phyloP scores from a whole-genome alignment of 805 yeast genomes.

The Kodamaea laetipori region DNA sequence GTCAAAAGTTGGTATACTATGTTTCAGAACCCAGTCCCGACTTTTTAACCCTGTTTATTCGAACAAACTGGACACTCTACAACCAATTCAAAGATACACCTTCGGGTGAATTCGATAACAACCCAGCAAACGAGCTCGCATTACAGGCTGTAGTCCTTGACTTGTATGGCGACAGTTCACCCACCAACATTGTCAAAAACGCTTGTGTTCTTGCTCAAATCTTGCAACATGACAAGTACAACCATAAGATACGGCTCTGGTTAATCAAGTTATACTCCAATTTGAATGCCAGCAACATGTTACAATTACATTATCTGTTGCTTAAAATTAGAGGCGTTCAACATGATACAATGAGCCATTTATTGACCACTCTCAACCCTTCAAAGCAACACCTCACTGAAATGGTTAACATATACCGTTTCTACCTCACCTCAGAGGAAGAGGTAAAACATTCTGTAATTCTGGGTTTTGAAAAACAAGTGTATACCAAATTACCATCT shows the following conservation, averaged over 20 bases:
- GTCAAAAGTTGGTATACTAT: conserved; percentile 43
- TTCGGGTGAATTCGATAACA: conserved; percentile 63
- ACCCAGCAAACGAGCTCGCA: conserved; percentile 66
- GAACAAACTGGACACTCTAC: conserved; percentile 29
- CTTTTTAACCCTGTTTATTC: background rate
- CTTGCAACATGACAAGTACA: conserved; percentile 59
- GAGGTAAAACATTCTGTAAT: conserved; percentile 53
- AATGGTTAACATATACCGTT: conserved; percentile 36
- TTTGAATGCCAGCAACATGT: conserved; percentile 55
- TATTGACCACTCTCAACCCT: conserved; percentile 42
- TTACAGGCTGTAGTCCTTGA: conserved; percentile 49
- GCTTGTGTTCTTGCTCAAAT: conserved; percentile 62
- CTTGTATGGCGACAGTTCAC: conserved; percentile 24
- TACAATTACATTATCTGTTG: conserved; percentile 51
- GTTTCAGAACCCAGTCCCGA: background rate
- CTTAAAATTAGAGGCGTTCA: conserved; percentile 76
- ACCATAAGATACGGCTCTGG: conserved; percentile 74
- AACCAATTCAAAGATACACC: conserved; percentile 32
- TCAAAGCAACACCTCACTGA: conserved; percentile 25
- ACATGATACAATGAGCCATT: conserved; percentile 62
- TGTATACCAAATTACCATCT: conserved; percentile 68
- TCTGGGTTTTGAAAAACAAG: conserved; percentile 57
- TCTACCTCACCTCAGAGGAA: conserved; percentile 56
- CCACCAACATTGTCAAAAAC: conserved; percentile 33
- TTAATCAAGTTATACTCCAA: conserved; percentile 61